Evolutionary conservation across 192 early-diverging fungal species (phyloP).

Genomic region (Oehlia diaphana): DNA sequence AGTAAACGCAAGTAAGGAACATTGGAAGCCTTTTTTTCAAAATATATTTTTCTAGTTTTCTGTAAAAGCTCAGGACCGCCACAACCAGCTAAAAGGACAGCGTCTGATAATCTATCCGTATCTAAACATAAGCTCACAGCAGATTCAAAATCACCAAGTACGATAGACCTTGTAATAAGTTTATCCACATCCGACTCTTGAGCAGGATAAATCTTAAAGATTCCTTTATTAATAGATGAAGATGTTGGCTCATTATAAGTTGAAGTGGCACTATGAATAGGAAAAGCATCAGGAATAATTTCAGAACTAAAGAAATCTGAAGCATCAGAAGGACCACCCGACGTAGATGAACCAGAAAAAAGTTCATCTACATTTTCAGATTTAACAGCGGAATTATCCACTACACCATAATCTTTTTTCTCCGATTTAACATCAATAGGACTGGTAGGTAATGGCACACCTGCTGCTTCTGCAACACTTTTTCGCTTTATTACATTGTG

Average conservation of each 20-base stretch:
- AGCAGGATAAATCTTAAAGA: slow-evolving; percentile 54
- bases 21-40: slow-evolving; percentile 66
- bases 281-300: slow-evolving; percentile 27
- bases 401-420: neutral
- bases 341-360: slow-evolving; percentile 3
- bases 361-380: slow-evolving; percentile 2
- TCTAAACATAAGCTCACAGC: slow-evolving; percentile 88
- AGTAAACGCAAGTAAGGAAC: slow-evolving; percentile 84
- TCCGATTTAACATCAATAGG: slow-evolving; percentile 14
- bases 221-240: slow-evolving; percentile 32
- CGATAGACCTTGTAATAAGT: slow-evolving; percentile 79
- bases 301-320: slow-evolving; percentile 27
- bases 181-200: slow-evolving; percentile 73
- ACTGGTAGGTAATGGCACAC: neutral
- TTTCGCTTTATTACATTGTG: slow-evolving; percentile 24
- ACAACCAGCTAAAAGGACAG: slow-evolving; percentile 84
- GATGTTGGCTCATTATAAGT: slow-evolving; percentile 24
- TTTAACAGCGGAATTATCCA: neutral
- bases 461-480: slow-evolving; percentile 3
- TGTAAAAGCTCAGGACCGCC: slow-evolving; percentile 76
- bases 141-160: slow-evolving; percentile 91
- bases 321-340: slow-evolving; percentile 8
- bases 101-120: slow-evolving; percentile 81
- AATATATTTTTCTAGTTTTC: slow-evolving; percentile 81
- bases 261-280: slow-evolving; percentile 20